Base-by-base conservation (phyloP, 1,284 basidiomycete species). In the Marasmius oreades region DNA sequence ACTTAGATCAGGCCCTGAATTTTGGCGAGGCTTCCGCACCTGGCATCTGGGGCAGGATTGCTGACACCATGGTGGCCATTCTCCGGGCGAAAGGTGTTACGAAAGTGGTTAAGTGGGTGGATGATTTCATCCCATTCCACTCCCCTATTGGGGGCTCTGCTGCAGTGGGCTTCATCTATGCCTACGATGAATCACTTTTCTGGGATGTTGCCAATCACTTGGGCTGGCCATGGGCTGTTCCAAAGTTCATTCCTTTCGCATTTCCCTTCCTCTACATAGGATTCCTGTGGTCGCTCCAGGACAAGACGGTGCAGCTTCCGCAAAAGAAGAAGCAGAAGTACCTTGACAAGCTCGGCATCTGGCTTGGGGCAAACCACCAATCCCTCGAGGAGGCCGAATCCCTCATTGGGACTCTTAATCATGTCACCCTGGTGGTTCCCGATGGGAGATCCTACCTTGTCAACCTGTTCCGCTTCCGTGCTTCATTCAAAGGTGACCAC, bases 51-150 rank as follows among this genome's bases (percentile, higher is more conserved):
- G 72, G 73, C 1, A 60, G 57, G 0, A 45, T 72, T 1, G 71
- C 70, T 0, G 70, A 74, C 46, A 65, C 70, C 0, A 61, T 72
- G 11, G 61, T 66, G 1, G 23, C 37, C 26, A 47, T 45, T 12
- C 36, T 45, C 20, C 4, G 23, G 14, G 11, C n/a, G 16, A 12
- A 16, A 7, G 64, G 60, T 8, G 52, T 66, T 14, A 60, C 60
- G 8, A 63, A 59, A 0, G 43, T 69, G 0, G 48, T 67, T 1
- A 75, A 74, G 50, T 77, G 73, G 73, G 73, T 72, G 0, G 67
- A 75, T 50, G 65, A 74, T 54, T 71, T 72, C 45, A 54, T 69
- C 0, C 64, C 70, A 45, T 65, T 70, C 46, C 58, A 59, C 0
- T 64, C 51, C 57, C 57, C 18, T 22, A 20, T 5, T 5, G 7